Evolutionary conservation across 441 rosid species (phyloP).

Genomic region (Adansonia grandidieri): DNA sequence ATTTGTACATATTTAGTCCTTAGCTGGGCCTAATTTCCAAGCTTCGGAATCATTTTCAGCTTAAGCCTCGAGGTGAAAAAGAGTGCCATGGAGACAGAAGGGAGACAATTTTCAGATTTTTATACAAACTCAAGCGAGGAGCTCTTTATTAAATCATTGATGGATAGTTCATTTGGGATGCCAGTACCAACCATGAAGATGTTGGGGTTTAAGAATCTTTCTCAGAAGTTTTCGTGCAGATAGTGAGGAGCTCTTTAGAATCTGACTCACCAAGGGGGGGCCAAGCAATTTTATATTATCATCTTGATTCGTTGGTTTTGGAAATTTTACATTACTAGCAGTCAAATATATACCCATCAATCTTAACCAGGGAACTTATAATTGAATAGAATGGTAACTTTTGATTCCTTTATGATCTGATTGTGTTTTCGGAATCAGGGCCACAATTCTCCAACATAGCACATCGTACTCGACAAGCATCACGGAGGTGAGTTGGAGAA

Average conservation of each 20-base stretch:
- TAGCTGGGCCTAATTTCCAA: neutral
- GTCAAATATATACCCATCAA: neutral
- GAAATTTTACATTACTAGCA: neutral
- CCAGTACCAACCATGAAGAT: slow-evolving; percentile 60
- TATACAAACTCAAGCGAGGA: slow-evolving; percentile 72
- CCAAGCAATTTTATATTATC: slow-evolving; percentile 38
- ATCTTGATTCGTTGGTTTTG: neutral
- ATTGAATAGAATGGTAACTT: neutral
- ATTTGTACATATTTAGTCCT: neutral
- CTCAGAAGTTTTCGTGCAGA: slow-evolving; percentile 56
- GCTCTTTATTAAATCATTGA: slow-evolving; percentile 59
- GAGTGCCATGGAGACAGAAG: slow-evolving; percentile 46
- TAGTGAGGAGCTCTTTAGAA: slow-evolving; percentile 78
- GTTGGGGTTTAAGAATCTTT: slow-evolving; percentile 60
- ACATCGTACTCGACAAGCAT: slow-evolving; percentile 64
- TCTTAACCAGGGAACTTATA: neutral
- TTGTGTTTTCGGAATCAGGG: slow-evolving; percentile 51
- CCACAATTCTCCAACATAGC: slow-evolving; percentile 48
- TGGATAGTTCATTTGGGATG: slow-evolving; percentile 63
- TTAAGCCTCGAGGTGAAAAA: slow-evolving; percentile 25
- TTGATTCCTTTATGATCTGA: neutral
- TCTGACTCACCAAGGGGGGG: slow-evolving; percentile 80
- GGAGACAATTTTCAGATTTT: slow-evolving; percentile 52
- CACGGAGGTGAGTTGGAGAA: slow-evolving; percentile 48
- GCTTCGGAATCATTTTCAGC: neutral